Base-by-base conservation (phyloP, 768 basidiomycete species). In the Amanita pallidorosea region DNA sequence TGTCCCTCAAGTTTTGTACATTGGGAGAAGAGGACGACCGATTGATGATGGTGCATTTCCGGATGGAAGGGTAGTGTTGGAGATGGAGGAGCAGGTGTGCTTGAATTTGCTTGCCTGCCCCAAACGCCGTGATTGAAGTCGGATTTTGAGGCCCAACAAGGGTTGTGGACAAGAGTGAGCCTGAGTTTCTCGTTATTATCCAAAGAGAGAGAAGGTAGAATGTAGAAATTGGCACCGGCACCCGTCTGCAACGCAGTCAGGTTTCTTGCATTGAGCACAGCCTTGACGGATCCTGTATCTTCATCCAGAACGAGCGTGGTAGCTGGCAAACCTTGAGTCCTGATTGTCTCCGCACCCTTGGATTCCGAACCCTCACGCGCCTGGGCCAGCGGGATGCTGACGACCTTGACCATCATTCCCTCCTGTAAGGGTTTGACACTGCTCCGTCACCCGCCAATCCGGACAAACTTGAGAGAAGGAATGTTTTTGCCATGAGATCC, bases 241-340 rank as follows among this genome's bases (percentile, higher is more conserved):
- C 89, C 89, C 51, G 86, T 95, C 37, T 91, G 66, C 27, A 91
- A 64, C 5, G 90, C 85, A 1, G 92, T 94, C 57, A 94, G 65
- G 35, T 70, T 72, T 25, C 82, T 69, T 1, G 91, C 85, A 59
- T 94, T 94, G 18, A 95, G 65, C 31, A 94, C 66, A 0, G 85
- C 89, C 54, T 75, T 83, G n/a, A 83, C 74, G 0, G 67, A 66
- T 1, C 91, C 91, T 0, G 77, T 81, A 25, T 53, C 57, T 55
- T 89, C 85, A 59, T 93, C 81, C 9, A 95, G 58, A 2, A 93
- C 74, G 36, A 91, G 61, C 0, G 87, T 94, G 0, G 81, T 82
- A 0, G 75, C 89, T 5, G 90, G 86, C 17, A 95, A 60, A 0
- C 92, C 91, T 2, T 68, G 62, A 17, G 38, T 41, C 17, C 17